phyloP scores from a whole-genome alignment of 208 protist species.

The Balamuthia mandrillaris region DNA sequence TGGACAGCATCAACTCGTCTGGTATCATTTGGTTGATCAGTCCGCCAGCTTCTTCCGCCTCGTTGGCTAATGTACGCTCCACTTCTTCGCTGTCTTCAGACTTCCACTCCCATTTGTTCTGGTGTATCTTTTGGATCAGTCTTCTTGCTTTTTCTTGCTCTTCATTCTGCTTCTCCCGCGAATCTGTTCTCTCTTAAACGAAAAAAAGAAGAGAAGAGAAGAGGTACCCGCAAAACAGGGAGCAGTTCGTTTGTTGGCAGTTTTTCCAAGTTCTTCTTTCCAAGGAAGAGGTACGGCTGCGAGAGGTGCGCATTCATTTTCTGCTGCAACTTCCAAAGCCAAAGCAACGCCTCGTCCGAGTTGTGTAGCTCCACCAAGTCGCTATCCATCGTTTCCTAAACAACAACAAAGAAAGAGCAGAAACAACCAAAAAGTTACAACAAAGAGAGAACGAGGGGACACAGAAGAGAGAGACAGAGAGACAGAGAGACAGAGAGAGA shows the following conservation, averaged over 20 bases:
- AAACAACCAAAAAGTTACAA: too few species aligned
- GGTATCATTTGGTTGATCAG: not conserved
- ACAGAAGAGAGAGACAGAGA: too few species aligned
- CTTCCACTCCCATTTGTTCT: not conserved
- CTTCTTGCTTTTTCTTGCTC: not conserved
- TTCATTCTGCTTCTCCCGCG: not conserved
- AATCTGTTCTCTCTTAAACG: not conserved
- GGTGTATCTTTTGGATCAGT: not conserved
- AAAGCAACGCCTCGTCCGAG: not conserved
- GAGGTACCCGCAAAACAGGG: not conserved
- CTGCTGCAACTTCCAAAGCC: constrained; percentile 4
- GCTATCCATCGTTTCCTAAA: constrained; percentile 9
- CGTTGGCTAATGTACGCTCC: not conserved
- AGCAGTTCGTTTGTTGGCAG: not conserved
- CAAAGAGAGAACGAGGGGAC: too few species aligned
- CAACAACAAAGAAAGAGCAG: too few species aligned
- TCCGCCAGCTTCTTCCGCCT: not conserved
- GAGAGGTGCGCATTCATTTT: not conserved
- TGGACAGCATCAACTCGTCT: not conserved
- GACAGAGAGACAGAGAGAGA: too few species aligned
- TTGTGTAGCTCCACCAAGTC: not conserved
- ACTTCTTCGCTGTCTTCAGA: not conserved
- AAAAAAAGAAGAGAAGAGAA: not conserved
- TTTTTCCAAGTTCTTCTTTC: not conserved
- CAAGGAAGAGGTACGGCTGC: not conserved